Conservation (phyloP, 2,329 filamentous ascomycete species). For the Ophiosphaerella herpotricha region DNA sequence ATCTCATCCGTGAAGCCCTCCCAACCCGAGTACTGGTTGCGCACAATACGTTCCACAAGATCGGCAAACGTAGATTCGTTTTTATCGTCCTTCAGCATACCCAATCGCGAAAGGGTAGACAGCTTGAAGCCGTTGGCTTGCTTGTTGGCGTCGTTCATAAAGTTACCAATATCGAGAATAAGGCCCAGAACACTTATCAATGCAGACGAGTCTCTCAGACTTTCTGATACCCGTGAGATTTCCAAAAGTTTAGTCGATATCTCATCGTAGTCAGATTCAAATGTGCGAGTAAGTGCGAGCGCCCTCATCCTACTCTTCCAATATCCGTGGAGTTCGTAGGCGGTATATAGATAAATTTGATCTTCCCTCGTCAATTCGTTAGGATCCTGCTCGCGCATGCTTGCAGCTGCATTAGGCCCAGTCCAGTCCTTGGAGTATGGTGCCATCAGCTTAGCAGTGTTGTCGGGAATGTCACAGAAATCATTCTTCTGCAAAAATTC, state of each 20-base stretch:
- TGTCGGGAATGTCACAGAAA: constrained; percentile 89
- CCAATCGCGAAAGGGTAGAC: constrained; percentile 86
- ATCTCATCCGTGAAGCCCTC: constrained; percentile 88
- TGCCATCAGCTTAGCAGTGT: constrained; percentile 86
- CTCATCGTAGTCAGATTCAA: constrained; percentile 88
- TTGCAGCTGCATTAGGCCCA: constrained; percentile 77
- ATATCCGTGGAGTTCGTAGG: constrained; percentile 94
- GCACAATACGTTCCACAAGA: constrained; percentile 92
- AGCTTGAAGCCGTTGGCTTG: constrained; percentile 98
- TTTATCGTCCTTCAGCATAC: constrained; percentile 99
- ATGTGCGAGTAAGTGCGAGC: constrained; percentile 79
- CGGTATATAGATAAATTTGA: constrained; percentile 91
- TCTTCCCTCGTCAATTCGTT: constrained; percentile 89
- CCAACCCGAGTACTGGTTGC: constrained; percentile 96
- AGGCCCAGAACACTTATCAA: constrained; percentile 95
- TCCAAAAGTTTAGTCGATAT: constrained; percentile 83
- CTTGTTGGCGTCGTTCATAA: constrained; percentile 99
- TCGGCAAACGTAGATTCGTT: constrained; percentile 96
- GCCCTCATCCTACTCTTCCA: constrained; percentile 98
- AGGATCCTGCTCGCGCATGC: constrained; percentile 83
- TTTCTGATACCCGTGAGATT: constrained; percentile 86
- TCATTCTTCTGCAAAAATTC: constrained; percentile 94
- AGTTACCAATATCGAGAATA: constrained; percentile 97
- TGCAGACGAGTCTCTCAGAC: constrained; percentile 85
- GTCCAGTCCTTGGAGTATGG: constrained; percentile 98